Base-by-base conservation (phyloP, 1,139 yeast species). In the Taphrina wiesneri region DNA sequence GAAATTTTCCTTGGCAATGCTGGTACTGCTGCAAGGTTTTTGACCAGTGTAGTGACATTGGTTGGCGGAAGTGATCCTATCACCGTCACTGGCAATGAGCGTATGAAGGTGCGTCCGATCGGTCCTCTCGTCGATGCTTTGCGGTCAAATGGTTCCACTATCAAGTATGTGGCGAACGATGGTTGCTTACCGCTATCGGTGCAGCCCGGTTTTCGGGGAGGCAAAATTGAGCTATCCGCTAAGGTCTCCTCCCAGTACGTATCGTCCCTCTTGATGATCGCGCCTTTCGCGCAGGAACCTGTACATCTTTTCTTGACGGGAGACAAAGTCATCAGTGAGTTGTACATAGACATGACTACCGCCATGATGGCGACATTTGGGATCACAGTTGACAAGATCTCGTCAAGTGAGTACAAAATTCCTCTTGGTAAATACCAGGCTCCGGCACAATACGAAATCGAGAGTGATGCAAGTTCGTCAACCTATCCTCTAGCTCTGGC, bases 391-490 rank as follows among this genome's bases (percentile, higher is more conserved):
- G 81, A 81, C 49, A 76, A 81, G 34, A 82, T 87, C 32, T 93
- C 90, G 75, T 86, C 83, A 36, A 82, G 89, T 79, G 90, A 97
- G 45, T 93, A 93, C 77, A 88, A 87, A 74, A 90, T 93, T 75
- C 99, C 99, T 63, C 83, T 83, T 73, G 97, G 92, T 1, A 78
- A 81, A 28, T 93, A 95, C 75, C 77, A 76, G 54, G 90, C 92
- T 70, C 99, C 99, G 21, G 70, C 81, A 1, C 93, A 87, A 72
- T 93, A 93, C 73, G 89, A 88, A 41, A 85, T 93, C 71, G 99
- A 93, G 77, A 89, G 97, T 11, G 99, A 93, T 77, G 99, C 99
- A n/a, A 90, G 97, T 28, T 90, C 97, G 23, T 98, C 99, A 0
- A 95, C 99, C 13, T 93, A 93, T 74, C 99, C 99, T 54, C 82